phyloP scores from a whole-genome alignment of 345 rosid species.

The Eucalyptus pauciflora region DNA sequence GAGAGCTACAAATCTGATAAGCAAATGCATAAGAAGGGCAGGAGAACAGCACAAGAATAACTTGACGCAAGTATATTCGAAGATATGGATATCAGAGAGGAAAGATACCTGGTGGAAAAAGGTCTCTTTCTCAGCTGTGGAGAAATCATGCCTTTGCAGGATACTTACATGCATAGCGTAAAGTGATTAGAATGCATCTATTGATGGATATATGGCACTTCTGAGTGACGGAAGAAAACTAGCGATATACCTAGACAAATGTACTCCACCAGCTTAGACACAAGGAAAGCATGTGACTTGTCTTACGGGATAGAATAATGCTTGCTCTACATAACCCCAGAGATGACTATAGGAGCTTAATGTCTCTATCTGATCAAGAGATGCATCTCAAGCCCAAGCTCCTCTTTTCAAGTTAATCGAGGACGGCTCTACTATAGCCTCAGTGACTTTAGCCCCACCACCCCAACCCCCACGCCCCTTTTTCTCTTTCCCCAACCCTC shows the following conservation, averaged over 20 bases:
- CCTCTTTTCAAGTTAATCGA: too few relatives aligned
- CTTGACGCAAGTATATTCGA: not conserved
- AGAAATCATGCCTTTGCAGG: slow-evolving; percentile 70
- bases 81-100: not conserved
- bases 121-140: slow-evolving; percentile 67
- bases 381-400: not conserved
- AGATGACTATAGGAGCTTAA: too few relatives aligned
- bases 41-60: not conserved
- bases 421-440: too few relatives aligned
- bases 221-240: not conserved
- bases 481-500: not conserved
- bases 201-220: not conserved
- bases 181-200: not conserved
- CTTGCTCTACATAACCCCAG: not conserved
- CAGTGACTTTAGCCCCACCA: not conserved
- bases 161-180: not conserved
- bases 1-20: not conserved
- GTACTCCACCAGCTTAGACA: not conserved
- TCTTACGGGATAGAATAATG: not conserved
- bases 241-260: not conserved
- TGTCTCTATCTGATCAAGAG: not conserved
- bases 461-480: not conserved
- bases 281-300: not conserved
- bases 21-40: not conserved
- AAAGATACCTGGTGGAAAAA: slow-evolving; percentile 58